Evolutionary conservation across 768 basidiomycete species (phyloP).

Genomic region (Suillus subaureus): DNA sequence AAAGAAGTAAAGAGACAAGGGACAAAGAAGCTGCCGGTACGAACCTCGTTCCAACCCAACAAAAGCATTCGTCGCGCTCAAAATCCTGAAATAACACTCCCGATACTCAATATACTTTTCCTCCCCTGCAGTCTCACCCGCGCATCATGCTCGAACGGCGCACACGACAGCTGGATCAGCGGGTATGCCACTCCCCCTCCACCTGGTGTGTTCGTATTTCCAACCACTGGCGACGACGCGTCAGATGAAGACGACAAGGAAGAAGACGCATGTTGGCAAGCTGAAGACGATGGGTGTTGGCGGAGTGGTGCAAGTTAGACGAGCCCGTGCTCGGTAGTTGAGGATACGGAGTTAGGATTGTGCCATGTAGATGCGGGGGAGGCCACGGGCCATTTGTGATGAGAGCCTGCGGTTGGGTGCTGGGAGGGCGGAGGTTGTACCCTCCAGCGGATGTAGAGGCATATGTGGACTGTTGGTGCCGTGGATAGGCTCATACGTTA

Average conservation of each 20-base stretch:
- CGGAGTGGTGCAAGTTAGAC: conserved; percentile 39
- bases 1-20: no score
- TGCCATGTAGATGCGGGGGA: neutral
- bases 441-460: neutral
- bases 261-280: conserved; percentile 18
- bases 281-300: conserved; percentile 16
- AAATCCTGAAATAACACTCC: conserved; percentile 72
- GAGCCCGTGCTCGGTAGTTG: conserved; percentile 29
- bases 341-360: conserved; percentile 8
- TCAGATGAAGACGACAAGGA: conserved; percentile 33
- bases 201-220: neutral
- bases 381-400: conserved; percentile 12
- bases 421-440: conserved; percentile 14
- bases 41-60: no score
- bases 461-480: neutral
- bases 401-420: conserved; percentile 13
- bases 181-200: conserved; percentile 20
- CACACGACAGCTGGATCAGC: conserved; percentile 32
- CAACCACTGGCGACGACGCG: conserved; percentile 21
- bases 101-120: conserved; percentile 71
- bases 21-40: no score
- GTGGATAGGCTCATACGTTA: neutral
- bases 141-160: conserved; percentile 35
- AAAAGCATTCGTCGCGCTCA: no score
- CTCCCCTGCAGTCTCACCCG: conserved; percentile 37